Conservation (phyloP, 371 early-diverging fungal species). For the Parasitella parasitica region DNA sequence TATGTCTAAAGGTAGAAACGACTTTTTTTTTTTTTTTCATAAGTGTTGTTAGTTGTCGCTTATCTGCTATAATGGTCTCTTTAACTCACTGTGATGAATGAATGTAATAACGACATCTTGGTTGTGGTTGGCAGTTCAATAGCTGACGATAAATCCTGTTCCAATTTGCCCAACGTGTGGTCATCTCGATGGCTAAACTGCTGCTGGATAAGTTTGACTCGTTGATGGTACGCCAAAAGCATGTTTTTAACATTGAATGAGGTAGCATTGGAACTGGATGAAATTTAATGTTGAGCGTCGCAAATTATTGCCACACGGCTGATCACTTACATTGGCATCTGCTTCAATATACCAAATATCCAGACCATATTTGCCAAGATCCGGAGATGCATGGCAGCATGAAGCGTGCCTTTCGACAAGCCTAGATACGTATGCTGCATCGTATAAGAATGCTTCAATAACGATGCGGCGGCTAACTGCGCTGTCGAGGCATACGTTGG, state of each 20-base stretch:
- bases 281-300: neutral
- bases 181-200: neutral
- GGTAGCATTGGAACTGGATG: constrained; percentile 13
- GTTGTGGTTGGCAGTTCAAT: constrained; percentile 22
- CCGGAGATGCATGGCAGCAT: constrained; percentile 51
- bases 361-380: constrained; percentile 53
- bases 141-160: constrained; percentile 25
- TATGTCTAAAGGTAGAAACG: constrained; percentile 36
- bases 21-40: constrained; percentile 28
- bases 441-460: constrained; percentile 51
- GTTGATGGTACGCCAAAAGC: constrained; percentile 30
- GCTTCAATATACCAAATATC: constrained; percentile 56
- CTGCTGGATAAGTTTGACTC: constrained; percentile 29
- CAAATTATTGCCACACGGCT: neutral
- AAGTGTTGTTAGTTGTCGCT: too few relatives aligned
- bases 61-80: neutral
- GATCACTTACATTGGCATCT: constrained; percentile 37
- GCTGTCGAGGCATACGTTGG: constrained; percentile 46
- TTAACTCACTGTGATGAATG: constrained; percentile 35
- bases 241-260: constrained; percentile 33
- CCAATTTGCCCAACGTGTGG: constrained; percentile 16
- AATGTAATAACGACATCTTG: constrained; percentile 30
- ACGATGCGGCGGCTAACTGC: constrained; percentile 40
- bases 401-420: constrained; percentile 38
- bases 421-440: constrained; percentile 72